Conservation (phyloP, 108 stramenopile genomes). For the Nitzschia palea region DNA sequence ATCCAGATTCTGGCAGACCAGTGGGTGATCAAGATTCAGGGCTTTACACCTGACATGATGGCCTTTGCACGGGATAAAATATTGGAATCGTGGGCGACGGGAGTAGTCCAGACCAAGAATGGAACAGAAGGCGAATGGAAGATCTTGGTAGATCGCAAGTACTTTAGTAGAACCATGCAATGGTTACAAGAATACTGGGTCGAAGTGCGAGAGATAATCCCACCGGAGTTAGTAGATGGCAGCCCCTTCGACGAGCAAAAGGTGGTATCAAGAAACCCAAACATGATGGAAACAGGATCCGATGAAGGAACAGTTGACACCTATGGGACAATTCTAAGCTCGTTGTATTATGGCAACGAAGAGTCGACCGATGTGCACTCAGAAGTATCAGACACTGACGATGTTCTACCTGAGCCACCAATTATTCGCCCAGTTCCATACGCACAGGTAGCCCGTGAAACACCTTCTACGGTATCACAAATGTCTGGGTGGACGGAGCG, state of each 20-base stretch:
- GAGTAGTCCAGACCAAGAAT: neutral
- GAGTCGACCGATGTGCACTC: neutral
- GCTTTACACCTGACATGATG: neutral
- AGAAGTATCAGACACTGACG: neutral
- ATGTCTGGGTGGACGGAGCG: no score
- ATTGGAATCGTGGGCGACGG: neutral
- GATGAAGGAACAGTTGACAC: neutral
- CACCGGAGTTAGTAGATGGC: neutral
- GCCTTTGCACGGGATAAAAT: neutral
- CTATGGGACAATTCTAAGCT: neutral
- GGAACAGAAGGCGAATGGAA: neutral
- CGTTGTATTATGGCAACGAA: neutral
- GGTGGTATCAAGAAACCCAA: neutral
- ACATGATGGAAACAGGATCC: neutral
- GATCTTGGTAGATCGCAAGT: neutral
- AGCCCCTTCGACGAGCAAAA: neutral
- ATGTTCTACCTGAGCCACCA: neutral
- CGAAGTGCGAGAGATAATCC: neutral
- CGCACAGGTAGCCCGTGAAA: no score
- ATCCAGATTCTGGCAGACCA: no score
- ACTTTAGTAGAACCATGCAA: neutral
- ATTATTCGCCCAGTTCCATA: no score
- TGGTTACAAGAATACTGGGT: neutral
- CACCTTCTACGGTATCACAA: no score
- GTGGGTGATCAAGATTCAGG: neutral